Evolutionary conservation across 2,329 filamentous ascomycete genomes (phyloP).

Genomic region (Pleomassaria siparia): DNA sequence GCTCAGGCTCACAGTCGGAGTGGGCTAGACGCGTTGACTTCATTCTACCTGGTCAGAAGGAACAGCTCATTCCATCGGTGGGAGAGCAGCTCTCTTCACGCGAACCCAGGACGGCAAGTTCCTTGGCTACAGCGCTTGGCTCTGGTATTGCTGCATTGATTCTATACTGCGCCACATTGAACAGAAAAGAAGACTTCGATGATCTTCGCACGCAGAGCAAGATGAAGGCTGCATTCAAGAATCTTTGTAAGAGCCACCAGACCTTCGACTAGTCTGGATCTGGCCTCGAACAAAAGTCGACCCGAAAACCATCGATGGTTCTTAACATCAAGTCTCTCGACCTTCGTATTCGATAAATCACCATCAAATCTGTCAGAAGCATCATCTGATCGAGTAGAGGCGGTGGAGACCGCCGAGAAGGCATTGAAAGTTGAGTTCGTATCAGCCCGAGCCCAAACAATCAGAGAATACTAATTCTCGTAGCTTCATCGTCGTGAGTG

Average conservation of each 20-base stretch:
- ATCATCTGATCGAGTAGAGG: no score
- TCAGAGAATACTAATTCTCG: neutral
- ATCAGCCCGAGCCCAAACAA: no score
- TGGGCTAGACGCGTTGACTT: constrained; percentile 1
- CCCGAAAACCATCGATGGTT: no score
- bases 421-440: no score
- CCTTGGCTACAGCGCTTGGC: constrained; percentile 4
- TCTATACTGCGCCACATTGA: neutral
- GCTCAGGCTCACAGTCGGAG: neutral
- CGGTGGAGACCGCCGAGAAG: no score
- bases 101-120: constrained; percentile 2
- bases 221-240: constrained; percentile 5
- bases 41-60: constrained; percentile 2
- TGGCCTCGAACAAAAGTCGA: no score
- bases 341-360: no score
- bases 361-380: no score
- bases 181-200: neutral
- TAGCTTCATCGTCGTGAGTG: constrained; percentile 3
- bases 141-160: constrained; percentile 4
- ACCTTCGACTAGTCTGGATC: constrained; percentile 1
- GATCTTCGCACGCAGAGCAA: neutral
- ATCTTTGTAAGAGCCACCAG: constrained; percentile 5
- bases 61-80: constrained; percentile 1
- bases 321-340: no score
- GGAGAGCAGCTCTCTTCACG: constrained; percentile 1